Evolutionary conservation across 208 protist species (phyloP).

Genomic region (Leptomonas seymouri): DNA sequence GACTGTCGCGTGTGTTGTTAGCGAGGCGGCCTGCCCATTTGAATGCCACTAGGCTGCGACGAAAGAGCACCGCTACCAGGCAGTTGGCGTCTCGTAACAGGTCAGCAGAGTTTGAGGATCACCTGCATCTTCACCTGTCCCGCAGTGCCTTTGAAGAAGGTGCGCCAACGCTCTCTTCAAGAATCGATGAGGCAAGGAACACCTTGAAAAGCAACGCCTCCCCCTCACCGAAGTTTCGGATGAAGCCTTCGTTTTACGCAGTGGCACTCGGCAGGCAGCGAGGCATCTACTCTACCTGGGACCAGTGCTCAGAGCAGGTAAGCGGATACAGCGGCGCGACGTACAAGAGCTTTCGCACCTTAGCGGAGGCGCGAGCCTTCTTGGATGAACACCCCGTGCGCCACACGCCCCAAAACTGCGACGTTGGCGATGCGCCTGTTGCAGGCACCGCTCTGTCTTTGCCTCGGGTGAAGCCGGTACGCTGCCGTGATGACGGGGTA

Average conservation of each 20-base stretch:
- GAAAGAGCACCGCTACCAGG: not conserved
- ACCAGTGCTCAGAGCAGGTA: conserved; percentile 72
- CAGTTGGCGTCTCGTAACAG: not conserved
- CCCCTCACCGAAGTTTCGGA: not conserved
- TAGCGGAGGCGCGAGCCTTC: conserved; percentile 59
- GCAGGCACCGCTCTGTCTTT: not conserved
- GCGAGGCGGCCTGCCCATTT: not conserved
- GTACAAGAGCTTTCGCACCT: conserved; percentile 77
- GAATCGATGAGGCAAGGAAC: not conserved
- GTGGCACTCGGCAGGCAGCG: conserved; percentile 63
- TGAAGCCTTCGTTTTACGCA: conserved; percentile 68
- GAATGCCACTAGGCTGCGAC: not conserved
- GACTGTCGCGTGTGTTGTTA: not conserved
- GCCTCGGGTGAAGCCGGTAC: not conserved
- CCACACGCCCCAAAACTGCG: not conserved
- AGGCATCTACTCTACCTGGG: conserved; percentile 84
- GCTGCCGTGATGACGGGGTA: not conserved
- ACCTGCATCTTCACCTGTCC: not conserved
- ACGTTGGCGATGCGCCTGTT: not conserved
- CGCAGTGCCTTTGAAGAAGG: not conserved
- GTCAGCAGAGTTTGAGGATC: not conserved
- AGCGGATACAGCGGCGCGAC: conserved; percentile 54
- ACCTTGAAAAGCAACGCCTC: not conserved
- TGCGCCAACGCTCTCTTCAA: not conserved
- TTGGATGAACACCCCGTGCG: conserved; percentile 13